Evolutionary conservation across 371 early-diverging fungal genomes (phyloP).

Genomic region (Syncephalastrum monosporum): DNA sequence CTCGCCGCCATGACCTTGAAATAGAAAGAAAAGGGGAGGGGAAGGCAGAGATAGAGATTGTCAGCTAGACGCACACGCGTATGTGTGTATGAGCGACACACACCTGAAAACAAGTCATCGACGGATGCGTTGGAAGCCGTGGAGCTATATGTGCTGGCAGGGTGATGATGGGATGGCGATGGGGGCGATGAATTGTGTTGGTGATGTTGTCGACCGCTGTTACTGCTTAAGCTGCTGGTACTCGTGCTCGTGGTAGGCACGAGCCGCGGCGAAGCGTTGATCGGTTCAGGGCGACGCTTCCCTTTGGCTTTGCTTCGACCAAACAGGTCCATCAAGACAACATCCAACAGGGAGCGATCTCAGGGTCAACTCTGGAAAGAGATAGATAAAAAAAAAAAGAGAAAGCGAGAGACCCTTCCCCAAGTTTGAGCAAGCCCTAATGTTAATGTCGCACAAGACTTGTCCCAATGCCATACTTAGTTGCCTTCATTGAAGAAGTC

Average conservation of each 20-base stretch:
- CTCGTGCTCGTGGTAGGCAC: slow-evolving; percentile 5
- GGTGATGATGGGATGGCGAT: slow-evolving; percentile 8
- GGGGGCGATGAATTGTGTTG: slow-evolving; percentile 11
- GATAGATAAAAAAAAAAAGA: slow-evolving; percentile 3
- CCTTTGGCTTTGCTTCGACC: slow-evolving; percentile 28
- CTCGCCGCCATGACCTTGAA: slow-evolving; percentile 13
- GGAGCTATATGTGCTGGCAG: slow-evolving; percentile 11
- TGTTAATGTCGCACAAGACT: too few species aligned
- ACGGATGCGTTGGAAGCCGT: slow-evolving; percentile 10
- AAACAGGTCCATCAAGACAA: slow-evolving; percentile 25
- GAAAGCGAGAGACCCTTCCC: slow-evolving; percentile 5
- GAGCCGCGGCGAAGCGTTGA: slow-evolving; percentile 7
- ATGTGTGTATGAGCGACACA: not conserved
- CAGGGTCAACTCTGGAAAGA: slow-evolving; percentile 2
- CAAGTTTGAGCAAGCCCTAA: too few species aligned
- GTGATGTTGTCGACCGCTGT: slow-evolving; percentile 2
- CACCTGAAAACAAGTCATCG: slow-evolving; percentile 20
- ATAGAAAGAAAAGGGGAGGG: slow-evolving; percentile 1
- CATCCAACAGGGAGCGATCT: not conserved
- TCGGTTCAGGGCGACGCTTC: slow-evolving; percentile 24
- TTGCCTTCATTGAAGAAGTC: too few species aligned
- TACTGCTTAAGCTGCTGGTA: slow-evolving; percentile 5
- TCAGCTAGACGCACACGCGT: not conserved
- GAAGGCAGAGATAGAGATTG: not conserved
- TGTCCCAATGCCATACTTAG: too few species aligned